Evolutionary conservation across 2,329 filamentous ascomycete species (phyloP).

Genomic region (Sporothrix variecibatus): DNA sequence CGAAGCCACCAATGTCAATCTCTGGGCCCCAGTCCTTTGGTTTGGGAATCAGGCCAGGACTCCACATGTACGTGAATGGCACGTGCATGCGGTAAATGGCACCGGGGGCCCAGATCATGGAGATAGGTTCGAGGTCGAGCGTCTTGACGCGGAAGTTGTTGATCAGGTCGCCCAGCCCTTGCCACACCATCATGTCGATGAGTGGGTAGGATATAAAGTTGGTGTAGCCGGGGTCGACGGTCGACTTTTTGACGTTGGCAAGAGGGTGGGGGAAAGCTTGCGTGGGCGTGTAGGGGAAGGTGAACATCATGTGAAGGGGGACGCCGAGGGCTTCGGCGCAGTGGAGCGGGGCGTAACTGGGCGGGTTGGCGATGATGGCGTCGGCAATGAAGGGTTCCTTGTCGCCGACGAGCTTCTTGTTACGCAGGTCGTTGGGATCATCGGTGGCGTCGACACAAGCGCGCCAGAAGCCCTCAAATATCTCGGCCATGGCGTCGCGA

Average conservation of each 20-base stretch:
- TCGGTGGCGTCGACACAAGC: slow-evolving; percentile 75
- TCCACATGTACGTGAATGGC: slow-evolving; percentile 75
- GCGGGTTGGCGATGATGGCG: slow-evolving; percentile 84
- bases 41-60: slow-evolving; percentile 65
- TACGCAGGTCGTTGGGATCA: slow-evolving; percentile 62
- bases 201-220: slow-evolving; percentile 82
- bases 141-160: slow-evolving; percentile 72
- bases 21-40: slow-evolving; percentile 68
- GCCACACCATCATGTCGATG: slow-evolving; percentile 88
- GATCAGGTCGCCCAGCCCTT: slow-evolving; percentile 78
- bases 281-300: slow-evolving; percentile 77
- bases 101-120: slow-evolving; percentile 74
- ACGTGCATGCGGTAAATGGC: slow-evolving; percentile 72
- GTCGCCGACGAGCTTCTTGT: slow-evolving; percentile 65
- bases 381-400: slow-evolving; percentile 67
- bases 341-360: slow-evolving; percentile 75
- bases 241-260: slow-evolving; percentile 71
- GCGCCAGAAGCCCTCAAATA: slow-evolving; percentile 82
- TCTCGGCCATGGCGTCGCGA: slow-evolving; percentile 71
- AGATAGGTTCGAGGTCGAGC: slow-evolving; percentile 71
- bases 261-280: slow-evolving; percentile 75
- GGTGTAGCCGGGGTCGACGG: slow-evolving; percentile 70
- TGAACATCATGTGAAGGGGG: slow-evolving; percentile 85
- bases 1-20: slow-evolving; percentile 75
- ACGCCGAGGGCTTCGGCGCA: slow-evolving; percentile 78